phyloP scores from a whole-genome alignment of 768 basidiomycete genomes.

The Xanthoconium stramineum region DNA sequence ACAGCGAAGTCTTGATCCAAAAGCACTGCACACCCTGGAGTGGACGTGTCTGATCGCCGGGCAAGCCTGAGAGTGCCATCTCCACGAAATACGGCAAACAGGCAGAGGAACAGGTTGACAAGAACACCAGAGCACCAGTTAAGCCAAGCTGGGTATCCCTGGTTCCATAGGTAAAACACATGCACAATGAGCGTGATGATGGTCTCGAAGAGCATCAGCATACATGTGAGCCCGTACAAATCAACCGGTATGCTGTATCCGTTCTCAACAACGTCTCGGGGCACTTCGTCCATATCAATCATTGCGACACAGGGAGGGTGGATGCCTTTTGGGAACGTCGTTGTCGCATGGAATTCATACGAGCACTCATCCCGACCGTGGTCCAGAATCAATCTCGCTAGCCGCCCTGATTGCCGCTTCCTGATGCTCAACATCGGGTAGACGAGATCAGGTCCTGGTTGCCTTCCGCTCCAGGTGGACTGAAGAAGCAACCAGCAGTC shows the following conservation, averaged over 20 bases:
- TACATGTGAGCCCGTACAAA: not conserved
- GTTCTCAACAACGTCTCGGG: not conserved
- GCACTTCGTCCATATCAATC: not conserved
- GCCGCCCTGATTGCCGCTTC: constrained; percentile 1
- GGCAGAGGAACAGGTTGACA: not conserved
- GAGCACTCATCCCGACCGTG: not conserved
- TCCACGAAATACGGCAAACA: not conserved
- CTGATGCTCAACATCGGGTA: constrained; percentile 4
- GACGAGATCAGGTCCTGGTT: not conserved
- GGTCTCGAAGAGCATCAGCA: not conserved
- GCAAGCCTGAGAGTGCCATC: constrained; percentile 1
- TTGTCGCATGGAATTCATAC: not conserved
- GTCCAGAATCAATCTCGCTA: not conserved
- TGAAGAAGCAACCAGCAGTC: not conserved
- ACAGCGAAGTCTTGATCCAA: constrained; percentile 2
- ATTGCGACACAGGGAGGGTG: not conserved
- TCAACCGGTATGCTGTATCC: not conserved
- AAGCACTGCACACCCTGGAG: not conserved
- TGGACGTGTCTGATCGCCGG: not conserved
- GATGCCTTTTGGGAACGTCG: not conserved
- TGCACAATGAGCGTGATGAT: not conserved
- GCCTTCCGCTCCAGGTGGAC: not conserved
- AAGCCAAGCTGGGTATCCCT: not conserved
- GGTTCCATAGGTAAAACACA: not conserved
- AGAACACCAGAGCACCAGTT: not conserved